These are phyloP conservation scores for Malus sieversii DNA, from an alignment of 306 rosid genomes.

Conservation along the genomic window DNA sequence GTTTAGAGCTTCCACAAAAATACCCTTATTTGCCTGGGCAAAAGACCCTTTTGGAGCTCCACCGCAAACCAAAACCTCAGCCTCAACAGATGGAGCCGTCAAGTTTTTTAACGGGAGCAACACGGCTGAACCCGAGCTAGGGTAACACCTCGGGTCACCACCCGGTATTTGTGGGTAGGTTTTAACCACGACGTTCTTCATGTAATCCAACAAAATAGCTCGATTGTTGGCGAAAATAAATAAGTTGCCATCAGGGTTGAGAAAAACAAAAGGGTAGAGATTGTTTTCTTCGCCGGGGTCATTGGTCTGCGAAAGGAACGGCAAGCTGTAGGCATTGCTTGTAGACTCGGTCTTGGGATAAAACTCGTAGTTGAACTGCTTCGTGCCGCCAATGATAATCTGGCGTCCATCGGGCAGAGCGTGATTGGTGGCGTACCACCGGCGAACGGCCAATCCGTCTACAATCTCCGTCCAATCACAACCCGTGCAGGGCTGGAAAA, in stretches of 20 bases:
- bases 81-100: constrained; percentile 3
- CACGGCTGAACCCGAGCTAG: constrained; percentile 68
- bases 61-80: constrained; percentile 68
- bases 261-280: constrained; percentile 58
- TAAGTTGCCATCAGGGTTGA: constrained; percentile 49
- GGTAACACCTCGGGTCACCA: constrained; percentile 58
- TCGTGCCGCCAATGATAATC: constrained; percentile 49
- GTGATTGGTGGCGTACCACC: constrained; percentile 69
- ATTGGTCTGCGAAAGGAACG: constrained; percentile 32
- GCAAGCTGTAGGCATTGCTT: not conserved
- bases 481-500: constrained; percentile 22
- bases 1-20: constrained; percentile 30
- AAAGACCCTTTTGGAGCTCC: constrained; percentile 56
- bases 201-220: constrained; percentile 42
- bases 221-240: constrained; percentile 58
- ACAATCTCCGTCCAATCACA: constrained; percentile 45
- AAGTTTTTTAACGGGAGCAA: constrained; percentile 43
- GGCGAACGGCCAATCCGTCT: constrained; percentile 3
- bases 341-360: constrained; percentile 23
- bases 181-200: constrained; percentile 21
- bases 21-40: not conserved
- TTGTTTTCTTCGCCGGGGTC: constrained; percentile 38
- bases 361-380: constrained; percentile 49
- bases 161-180: constrained; percentile 47
- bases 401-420: constrained; percentile 48